These are phyloP conservation scores for Botryobasidium botryosum DNA, from an alignment of 768 basidiomycete genomes.

Conservation along the genomic window DNA sequence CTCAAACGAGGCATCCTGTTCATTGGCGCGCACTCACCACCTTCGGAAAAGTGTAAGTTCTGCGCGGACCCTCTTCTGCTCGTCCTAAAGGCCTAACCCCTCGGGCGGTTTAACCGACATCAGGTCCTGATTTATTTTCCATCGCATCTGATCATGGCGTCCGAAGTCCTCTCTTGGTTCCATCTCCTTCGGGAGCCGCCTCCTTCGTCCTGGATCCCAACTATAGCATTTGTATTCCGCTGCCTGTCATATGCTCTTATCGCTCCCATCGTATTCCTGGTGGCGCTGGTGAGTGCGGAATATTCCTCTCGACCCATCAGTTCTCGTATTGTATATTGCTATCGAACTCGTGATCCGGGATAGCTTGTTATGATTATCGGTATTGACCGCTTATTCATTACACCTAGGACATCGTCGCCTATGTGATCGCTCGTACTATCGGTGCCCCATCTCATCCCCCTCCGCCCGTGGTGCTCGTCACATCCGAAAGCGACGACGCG, in stretches of 20 bases:
- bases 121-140: no score
- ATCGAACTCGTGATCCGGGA: neutral
- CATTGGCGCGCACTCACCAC: no score
- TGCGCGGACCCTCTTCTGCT: no score
- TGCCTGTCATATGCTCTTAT: conserved; percentile 39
- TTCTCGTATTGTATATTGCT: conserved; percentile 9
- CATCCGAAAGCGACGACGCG: neutral
- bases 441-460: conserved; percentile 13
- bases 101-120: no score
- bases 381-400: conserved; percentile 2
- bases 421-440: conserved; percentile 66
- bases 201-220: no score
- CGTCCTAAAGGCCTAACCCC: no score
- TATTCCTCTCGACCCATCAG: conserved; percentile 1
- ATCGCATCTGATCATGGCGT: no score
- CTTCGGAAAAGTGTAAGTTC: no score
- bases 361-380: neutral
- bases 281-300: conserved; percentile 38
- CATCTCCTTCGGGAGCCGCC: no score
- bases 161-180: no score
- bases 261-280: conserved; percentile 38
- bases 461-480: neutral
- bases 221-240: no score
- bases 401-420: conserved; percentile 57
- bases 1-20: no score